Evolutionary conservation across 192 early-diverging fungal genomes (phyloP).

Genomic region (Chytriomyces sp.): DNA sequence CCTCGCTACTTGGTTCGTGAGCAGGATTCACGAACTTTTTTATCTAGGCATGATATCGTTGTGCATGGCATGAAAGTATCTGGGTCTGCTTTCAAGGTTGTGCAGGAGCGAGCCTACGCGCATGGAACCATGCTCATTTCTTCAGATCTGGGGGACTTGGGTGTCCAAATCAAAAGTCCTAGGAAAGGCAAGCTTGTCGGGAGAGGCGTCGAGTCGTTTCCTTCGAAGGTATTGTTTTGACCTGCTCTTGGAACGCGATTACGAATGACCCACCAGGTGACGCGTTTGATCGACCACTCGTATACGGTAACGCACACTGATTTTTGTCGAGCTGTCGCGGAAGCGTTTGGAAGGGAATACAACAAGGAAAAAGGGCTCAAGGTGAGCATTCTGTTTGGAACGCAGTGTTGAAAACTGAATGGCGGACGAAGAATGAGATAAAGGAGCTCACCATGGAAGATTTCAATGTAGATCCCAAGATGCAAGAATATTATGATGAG

Average conservation of each 20-base stretch:
- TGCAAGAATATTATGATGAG: slow-evolving; percentile 41
- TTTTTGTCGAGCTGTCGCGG: slow-evolving; percentile 76
- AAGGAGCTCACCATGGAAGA: slow-evolving; percentile 30
- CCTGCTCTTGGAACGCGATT: background rate
- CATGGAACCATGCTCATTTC: slow-evolving; percentile 99
- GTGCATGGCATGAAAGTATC: slow-evolving; percentile 85
- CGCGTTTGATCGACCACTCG: slow-evolving; percentile 78
- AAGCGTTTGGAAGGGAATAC: slow-evolving; percentile 60
- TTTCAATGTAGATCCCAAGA: slow-evolving; percentile 32
- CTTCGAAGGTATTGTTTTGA: slow-evolving; percentile 66
- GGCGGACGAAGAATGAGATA: slow-evolving; percentile 25
- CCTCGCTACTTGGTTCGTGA: background rate
- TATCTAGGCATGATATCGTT: slow-evolving; percentile 74
- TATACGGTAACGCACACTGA: slow-evolving; percentile 78
- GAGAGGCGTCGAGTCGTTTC: slow-evolving; percentile 89
- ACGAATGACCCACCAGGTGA: slow-evolving; percentile 13
- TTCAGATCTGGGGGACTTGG: slow-evolving; percentile 67
- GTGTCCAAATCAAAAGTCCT: slow-evolving; percentile 60
- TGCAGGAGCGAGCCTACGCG: slow-evolving; percentile 80
- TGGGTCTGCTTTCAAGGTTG: slow-evolving; percentile 93
- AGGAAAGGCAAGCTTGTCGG: slow-evolving; percentile 79
- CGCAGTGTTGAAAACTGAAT: background rate
- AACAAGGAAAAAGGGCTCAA: background rate
- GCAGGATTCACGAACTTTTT: background rate
- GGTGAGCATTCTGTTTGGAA: background rate